Conservation (phyloP, 129 eudicot genomes). For the Artemisia tridentata region DNA sequence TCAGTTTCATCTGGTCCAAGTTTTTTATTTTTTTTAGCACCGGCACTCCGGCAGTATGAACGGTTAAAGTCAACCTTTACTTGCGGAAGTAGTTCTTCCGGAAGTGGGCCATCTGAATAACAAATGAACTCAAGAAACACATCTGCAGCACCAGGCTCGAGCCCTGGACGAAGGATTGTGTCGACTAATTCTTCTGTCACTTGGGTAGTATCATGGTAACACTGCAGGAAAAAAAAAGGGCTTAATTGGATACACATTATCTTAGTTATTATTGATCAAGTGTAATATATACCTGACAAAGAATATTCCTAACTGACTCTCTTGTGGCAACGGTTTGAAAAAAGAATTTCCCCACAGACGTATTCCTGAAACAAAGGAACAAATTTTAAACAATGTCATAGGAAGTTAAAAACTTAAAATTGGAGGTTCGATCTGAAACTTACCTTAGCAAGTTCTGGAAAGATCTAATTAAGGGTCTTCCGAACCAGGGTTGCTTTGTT, state of each 20-base stretch:
- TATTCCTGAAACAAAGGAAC: conserved; percentile 50
- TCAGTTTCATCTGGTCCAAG: neutral
- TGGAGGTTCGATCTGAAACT: neutral
- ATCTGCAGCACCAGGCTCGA: conserved; percentile 92
- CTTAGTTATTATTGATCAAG: neutral
- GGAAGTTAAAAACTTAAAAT: neutral
- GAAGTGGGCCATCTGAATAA: conserved; percentile 95
- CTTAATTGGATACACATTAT: neutral
- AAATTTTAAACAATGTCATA: neutral
- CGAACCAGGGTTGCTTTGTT: conserved; percentile 87
- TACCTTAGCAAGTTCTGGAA: conserved; percentile 87
- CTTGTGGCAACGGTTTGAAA: conserved; percentile 71
- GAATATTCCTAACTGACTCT: conserved; percentile 76
- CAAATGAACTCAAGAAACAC: conserved; percentile 98
- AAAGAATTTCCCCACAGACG: conserved; percentile 76
- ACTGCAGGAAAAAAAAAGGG: conserved; percentile 39
- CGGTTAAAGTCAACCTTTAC: conserved; percentile 56
- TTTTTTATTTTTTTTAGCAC: neutral
- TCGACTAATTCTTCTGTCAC: conserved; percentile 90
- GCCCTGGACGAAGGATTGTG: conserved; percentile 83
- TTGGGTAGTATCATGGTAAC: conserved; percentile 89
- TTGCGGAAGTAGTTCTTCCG: conserved; percentile 91
- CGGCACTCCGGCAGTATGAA: too few species aligned
- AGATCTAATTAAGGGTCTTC: conserved; percentile 76
- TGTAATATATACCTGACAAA: conserved; percentile 65